A percentile compares a stretch with the other conserved stretches of the same genome.
phyloP scores from a whole-genome alignment of 495 filamentous ascomycete species.

The Aspergillus bridgeri region DNA sequence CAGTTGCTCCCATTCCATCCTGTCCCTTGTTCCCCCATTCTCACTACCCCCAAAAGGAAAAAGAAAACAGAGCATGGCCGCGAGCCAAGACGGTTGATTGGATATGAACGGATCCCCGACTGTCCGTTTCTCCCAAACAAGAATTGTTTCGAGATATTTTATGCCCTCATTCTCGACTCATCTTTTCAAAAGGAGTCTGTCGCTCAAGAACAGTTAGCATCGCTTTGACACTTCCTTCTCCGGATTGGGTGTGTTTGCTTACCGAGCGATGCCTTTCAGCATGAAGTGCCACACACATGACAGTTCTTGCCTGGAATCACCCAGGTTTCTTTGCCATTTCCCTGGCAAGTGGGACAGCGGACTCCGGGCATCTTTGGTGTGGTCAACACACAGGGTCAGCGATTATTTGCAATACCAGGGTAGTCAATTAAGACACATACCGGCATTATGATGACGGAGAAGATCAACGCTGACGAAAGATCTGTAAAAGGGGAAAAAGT shows the following conservation, averaged over 20 bases:
- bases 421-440: conserved; percentile 1
- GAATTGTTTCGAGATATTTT: background rate
- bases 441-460: conserved; percentile 7
- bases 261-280: conserved; percentile 17
- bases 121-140: background rate
- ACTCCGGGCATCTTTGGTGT: conserved; percentile 46
- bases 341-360: conserved; percentile 43
- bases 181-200: background rate
- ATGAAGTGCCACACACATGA: conserved; percentile 41
- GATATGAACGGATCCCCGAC: background rate
- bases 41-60: background rate
- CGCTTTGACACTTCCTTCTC: background rate
- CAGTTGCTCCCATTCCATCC: background rate
- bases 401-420: conserved; percentile 6
- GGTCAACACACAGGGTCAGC: background rate
- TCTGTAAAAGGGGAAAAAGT: background rate
- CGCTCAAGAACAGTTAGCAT: background rate
- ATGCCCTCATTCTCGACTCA: background rate
- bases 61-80: background rate
- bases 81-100: background rate
- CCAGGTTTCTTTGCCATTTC: conserved; percentile 42
- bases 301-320: conserved; percentile 51
- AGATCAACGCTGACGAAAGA: background rate
- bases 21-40: background rate
- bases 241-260: background rate